Evolutionary conservation across 345 rosid species (phyloP).

Genomic region (Zanthoxylum bungeanum): DNA sequence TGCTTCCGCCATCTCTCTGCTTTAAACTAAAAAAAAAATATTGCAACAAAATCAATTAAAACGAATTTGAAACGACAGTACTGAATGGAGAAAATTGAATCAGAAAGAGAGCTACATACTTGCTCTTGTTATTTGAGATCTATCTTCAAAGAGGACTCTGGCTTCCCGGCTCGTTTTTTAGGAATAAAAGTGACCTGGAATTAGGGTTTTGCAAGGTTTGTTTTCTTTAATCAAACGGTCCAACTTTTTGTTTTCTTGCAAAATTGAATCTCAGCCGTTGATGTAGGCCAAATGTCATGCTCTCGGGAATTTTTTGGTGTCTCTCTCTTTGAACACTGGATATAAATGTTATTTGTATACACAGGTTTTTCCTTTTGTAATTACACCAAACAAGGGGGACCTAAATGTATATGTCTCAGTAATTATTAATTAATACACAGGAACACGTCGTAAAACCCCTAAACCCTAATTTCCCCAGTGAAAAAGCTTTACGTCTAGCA

Average conservation of each 20-base stretch:
- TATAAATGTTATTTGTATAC: too few relatives aligned
- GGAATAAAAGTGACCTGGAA: background rate
- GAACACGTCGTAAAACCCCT: too few relatives aligned
- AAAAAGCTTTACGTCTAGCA: background rate
- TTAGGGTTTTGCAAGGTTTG: background rate
- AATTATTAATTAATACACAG: too few relatives aligned
- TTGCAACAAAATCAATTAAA: too few relatives aligned
- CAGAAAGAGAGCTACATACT: background rate
- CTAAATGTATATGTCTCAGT: too few relatives aligned
- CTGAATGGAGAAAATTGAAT: background rate
- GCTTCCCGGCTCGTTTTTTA: background rate
- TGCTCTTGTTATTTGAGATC: background rate
- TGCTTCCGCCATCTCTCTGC: slow-evolving; percentile 26
- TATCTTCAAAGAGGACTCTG: background rate
- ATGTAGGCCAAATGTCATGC: background rate
- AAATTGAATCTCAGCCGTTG: background rate
- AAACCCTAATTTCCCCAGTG: slow-evolving; percentile 2
- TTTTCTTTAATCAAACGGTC: background rate
- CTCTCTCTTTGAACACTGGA: too few relatives aligned
- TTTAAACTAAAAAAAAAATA: background rate
- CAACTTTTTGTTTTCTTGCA: background rate
- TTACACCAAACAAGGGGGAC: too few relatives aligned
- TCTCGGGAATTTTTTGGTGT: too few relatives aligned
- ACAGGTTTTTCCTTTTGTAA: too few relatives aligned
- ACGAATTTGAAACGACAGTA: background rate